Evolutionary conservation across 2,329 filamentous ascomycete species (phyloP).

Genomic region (Trichoderma polysporum): DNA sequence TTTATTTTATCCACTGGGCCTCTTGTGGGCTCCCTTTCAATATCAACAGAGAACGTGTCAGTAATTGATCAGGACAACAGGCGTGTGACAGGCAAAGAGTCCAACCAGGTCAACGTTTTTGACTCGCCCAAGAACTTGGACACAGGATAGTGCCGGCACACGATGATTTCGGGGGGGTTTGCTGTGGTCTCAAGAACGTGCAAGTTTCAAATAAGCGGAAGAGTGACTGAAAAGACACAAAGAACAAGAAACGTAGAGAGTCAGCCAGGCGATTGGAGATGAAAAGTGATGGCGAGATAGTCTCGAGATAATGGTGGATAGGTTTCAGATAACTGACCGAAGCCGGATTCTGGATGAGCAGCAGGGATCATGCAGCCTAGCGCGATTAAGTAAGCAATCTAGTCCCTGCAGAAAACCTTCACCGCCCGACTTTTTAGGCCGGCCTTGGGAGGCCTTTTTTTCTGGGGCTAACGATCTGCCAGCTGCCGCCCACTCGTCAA

Average conservation of each 20-base stretch:
- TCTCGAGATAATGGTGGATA: slow-evolving; percentile 12
- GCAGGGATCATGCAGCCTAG: slow-evolving; percentile 4
- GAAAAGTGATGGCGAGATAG: neutral
- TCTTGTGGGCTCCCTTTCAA: slow-evolving; percentile 27
- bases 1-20: slow-evolving; percentile 14
- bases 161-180: neutral
- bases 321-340: slow-evolving; percentile 10
- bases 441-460: slow-evolving; percentile 6
- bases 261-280: neutral
- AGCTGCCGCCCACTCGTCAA: neutral
- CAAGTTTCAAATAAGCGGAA: neutral
- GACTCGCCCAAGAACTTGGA: slow-evolving; percentile 37
- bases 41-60: slow-evolving; percentile 35
- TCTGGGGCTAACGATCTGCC: slow-evolving; percentile 9
- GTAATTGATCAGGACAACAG: slow-evolving; percentile 33
- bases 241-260: neutral
- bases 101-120: slow-evolving; percentile 45
- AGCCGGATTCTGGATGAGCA: neutral
- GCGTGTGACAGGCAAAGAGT: slow-evolving; percentile 39
- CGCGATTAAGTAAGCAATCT: slow-evolving; percentile 1
- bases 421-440: slow-evolving; percentile 3
- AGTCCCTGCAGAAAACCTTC: neutral
- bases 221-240: neutral
- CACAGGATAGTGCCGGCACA: slow-evolving; percentile 23
- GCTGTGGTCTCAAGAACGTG: neutral